These are phyloP conservation scores for Pleurotus cornucopiae DNA, from an alignment of 768 basidiomycete species.

Conservation along the genomic window DNA sequence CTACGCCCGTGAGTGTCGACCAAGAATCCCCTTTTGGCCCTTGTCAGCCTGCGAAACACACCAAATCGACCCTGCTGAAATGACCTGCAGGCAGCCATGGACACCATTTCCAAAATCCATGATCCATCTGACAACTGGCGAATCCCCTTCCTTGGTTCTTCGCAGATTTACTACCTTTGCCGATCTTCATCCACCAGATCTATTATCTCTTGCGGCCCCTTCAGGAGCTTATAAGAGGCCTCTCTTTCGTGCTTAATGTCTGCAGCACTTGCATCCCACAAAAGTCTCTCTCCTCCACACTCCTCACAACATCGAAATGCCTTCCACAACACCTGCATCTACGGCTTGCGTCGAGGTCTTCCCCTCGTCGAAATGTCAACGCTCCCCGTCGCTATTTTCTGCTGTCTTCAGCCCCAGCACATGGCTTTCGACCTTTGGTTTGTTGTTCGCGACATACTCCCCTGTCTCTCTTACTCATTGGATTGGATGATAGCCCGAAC, in stretches of 20 bases:
- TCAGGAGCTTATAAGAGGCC: slow-evolving; percentile 32
- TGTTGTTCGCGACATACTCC: slow-evolving; percentile 10
- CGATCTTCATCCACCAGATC: slow-evolving; percentile 39
- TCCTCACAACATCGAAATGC: slow-evolving; percentile 24
- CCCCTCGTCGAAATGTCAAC: slow-evolving; percentile 37
- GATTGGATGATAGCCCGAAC: slow-evolving; percentile 40
- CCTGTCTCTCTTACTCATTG: not conserved
- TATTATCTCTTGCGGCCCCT: slow-evolving; percentile 26
- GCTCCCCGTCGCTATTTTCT: slow-evolving; percentile 40
- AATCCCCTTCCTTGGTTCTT: slow-evolving; percentile 16
- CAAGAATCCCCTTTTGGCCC: slow-evolving; percentile 12
- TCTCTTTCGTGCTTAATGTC: slow-evolving; percentile 21
- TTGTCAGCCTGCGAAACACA: slow-evolving; percentile 2
- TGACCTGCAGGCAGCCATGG: slow-evolving; percentile 15
- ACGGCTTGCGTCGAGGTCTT: slow-evolving; percentile 39
- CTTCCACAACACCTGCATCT: slow-evolving; percentile 27
- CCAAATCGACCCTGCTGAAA: slow-evolving; percentile 24
- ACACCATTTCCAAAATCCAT: slow-evolving; percentile 17
- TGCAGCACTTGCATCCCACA: slow-evolving; percentile 22
- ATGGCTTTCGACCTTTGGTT: slow-evolving; percentile 50
- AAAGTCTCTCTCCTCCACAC: slow-evolving; percentile 12
- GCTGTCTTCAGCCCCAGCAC: slow-evolving; percentile 42
- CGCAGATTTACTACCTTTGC: slow-evolving; percentile 25
- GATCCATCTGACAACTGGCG: slow-evolving; percentile 26
- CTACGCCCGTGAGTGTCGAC: slow-evolving; percentile 15